Percentiles rank a stretch among this genome's conserved stretches.
phyloP scores from a whole-genome alignment of 2,329 filamentous ascomycete species.

The Pseudogymnoascus verrucosus region DNA sequence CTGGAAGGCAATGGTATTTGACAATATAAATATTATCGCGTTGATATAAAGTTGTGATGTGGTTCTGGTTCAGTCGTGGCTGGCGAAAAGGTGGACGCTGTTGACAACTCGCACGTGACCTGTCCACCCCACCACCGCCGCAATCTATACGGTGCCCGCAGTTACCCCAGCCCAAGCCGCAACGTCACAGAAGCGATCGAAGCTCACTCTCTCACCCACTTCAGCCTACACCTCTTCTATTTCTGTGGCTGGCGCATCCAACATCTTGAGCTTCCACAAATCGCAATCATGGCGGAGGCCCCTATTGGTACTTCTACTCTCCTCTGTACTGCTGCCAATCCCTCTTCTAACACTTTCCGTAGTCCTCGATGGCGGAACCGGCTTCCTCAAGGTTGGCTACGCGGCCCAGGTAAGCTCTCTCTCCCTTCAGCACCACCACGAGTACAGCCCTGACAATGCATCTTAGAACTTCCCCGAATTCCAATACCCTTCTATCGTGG shows the following conservation, averaged over 20 bases:
- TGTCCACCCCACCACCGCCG: neutral
- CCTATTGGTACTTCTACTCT: conserved; percentile 26
- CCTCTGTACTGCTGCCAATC: conserved; percentile 4
- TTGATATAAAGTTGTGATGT: neutral
- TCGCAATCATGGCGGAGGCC: conserved; percentile 28
- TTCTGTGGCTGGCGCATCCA: conserved; percentile 10
- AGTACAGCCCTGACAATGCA: conserved; percentile 10
- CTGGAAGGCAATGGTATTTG: neutral
- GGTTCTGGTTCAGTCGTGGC: neutral
- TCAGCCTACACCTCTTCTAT: conserved; percentile 10
- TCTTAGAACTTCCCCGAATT: conserved; percentile 93
- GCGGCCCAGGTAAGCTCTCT: conserved; percentile 61
- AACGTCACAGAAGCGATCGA: conserved; percentile 12
- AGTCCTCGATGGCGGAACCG: conserved; percentile 99
- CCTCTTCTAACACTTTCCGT: conserved; percentile 14
- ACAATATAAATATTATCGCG: neutral
- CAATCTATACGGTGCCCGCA: conserved; percentile 10
- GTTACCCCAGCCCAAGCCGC: conserved; percentile 10
- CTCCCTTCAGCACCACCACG: conserved; percentile 3
- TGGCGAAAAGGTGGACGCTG: neutral
- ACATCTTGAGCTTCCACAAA: conserved; percentile 13
- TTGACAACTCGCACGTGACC: neutral
- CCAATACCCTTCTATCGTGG: conserved; percentile 97
- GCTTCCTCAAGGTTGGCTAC: conserved; percentile 99
- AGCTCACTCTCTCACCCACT: conserved; percentile 11